Evolutionary conservation across 2,329 filamentous ascomycete species (phyloP).

Genomic region (Domatiomyces globalis): DNA sequence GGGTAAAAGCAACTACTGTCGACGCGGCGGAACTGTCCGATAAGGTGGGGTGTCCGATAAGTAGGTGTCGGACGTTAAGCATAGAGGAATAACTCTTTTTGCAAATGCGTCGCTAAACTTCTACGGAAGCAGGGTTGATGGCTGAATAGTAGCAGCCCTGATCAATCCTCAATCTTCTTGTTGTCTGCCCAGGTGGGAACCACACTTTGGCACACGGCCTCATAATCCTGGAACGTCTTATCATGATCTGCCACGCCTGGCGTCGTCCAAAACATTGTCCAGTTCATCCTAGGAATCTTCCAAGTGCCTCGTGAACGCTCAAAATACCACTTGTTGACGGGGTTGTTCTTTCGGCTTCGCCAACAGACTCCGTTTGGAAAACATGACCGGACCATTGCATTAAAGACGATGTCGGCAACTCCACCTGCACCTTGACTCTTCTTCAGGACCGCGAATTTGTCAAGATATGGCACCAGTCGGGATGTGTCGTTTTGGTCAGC

Average conservation of each 20-base stretch:
- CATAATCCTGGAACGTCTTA: constrained; percentile 51
- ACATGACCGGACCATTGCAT: constrained; percentile 79
- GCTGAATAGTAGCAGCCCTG: too few species aligned
- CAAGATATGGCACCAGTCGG: constrained; percentile 77
- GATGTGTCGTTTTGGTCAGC: constrained; percentile 39
- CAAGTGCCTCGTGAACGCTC: constrained; percentile 72
- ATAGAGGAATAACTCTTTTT: too few species aligned
- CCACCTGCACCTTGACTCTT: constrained; percentile 79
- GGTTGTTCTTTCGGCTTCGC: constrained; percentile 79
- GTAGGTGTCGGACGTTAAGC: too few species aligned
- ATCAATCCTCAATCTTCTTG: constrained; percentile 21
- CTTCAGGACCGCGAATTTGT: constrained; percentile 91
- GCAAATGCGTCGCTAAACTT: too few species aligned
- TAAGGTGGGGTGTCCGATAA: too few species aligned
- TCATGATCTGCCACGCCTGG: constrained; percentile 39
- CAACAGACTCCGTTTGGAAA: constrained; percentile 85
- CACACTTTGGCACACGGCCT: constrained; percentile 56
- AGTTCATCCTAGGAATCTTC: constrained; percentile 68
- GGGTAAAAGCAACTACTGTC: too few species aligned
- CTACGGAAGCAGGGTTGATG: too few species aligned
- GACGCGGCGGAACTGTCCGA: too few species aligned
- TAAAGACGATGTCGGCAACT: constrained; percentile 92
- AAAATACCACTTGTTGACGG: constrained; percentile 99
- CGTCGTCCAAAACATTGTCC: constrained; percentile 99
- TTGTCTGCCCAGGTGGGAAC: constrained; percentile 35